Conservation (phyloP, 2,329 filamentous ascomycete genomes). For the Microcera coccophila region DNA sequence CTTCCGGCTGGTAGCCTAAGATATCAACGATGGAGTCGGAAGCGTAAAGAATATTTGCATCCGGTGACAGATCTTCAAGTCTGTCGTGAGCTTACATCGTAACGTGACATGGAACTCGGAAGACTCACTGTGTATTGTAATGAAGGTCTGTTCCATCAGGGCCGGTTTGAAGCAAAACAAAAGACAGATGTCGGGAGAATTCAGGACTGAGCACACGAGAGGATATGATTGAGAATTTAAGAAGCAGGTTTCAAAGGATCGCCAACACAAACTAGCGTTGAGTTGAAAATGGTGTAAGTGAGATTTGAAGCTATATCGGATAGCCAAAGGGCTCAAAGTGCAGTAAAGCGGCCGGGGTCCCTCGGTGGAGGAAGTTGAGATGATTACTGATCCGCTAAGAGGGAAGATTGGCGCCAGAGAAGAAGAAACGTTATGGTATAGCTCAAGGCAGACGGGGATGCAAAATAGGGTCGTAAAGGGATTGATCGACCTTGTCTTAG, state of each 20-base stretch:
- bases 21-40: conserved; percentile 83
- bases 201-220: not conserved
- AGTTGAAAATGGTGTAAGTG: conserved; percentile 13
- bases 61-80: conserved; percentile 61
- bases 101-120: conserved; percentile 4
- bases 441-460: not conserved
- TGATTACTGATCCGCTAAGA: not conserved
- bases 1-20: conserved; percentile 71
- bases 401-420: not conserved
- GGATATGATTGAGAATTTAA: not conserved
- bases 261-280: not conserved
- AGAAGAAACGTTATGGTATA: not conserved
- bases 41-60: conserved; percentile 77
- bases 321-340: conserved; percentile 15
- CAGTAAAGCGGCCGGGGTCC: conserved; percentile 5
- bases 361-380: not conserved
- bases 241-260: not conserved
- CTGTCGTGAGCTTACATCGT: not conserved
- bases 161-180: conserved; percentile 9
- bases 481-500: not conserved
- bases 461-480: not conserved
- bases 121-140: conserved; percentile 78
- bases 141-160: conserved; percentile 79
- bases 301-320: conserved; percentile 11
- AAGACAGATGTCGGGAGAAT: not conserved